phyloP scores from a whole-genome alignment of 305 asterid species.

The Fraxinus paxiana region DNA sequence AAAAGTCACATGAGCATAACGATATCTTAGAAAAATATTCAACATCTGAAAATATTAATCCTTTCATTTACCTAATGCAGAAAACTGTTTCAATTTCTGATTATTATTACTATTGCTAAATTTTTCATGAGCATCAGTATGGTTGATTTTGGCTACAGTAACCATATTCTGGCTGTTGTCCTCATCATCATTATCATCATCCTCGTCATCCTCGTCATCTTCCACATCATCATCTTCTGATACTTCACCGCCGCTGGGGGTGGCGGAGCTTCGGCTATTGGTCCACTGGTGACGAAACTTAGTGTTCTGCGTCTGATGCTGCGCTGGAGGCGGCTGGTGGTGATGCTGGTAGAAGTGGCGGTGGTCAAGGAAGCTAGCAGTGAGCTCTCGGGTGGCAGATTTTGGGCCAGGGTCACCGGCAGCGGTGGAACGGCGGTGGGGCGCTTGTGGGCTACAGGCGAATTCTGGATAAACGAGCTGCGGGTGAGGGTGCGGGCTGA shows the following conservation, averaged over 20 bases:
- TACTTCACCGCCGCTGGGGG: constrained; percentile 42
- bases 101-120: constrained; percentile 16
- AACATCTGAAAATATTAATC: neutral
- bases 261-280: constrained; percentile 43
- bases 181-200: constrained; percentile 40
- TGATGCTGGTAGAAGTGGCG: constrained; percentile 47
- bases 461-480: constrained; percentile 60
- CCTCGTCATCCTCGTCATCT: constrained; percentile 27
- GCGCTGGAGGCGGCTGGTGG: constrained; percentile 19
- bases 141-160: constrained; percentile 34
- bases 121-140: constrained; percentile 26
- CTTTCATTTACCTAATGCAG: constrained; percentile 31
- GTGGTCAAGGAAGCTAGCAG: constrained; percentile 57
- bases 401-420: constrained; percentile 46
- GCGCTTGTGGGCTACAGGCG: constrained; percentile 39
- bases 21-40: neutral
- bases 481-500: constrained; percentile 39
- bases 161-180: constrained; percentile 44
- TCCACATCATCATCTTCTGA: constrained; percentile 43
- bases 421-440: constrained; percentile 35
- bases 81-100: constrained; percentile 35
- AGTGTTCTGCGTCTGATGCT: constrained; percentile 28
- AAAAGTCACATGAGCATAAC: neutral
- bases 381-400: constrained; percentile 62
- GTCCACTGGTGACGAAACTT: constrained; percentile 55